Percentiles rank a stretch among this genome's conserved stretches.
These are phyloP conservation scores for Capronia americana DNA, from an alignment of 2,329 filamentous ascomycete species.

Conservation along the genomic window DNA sequence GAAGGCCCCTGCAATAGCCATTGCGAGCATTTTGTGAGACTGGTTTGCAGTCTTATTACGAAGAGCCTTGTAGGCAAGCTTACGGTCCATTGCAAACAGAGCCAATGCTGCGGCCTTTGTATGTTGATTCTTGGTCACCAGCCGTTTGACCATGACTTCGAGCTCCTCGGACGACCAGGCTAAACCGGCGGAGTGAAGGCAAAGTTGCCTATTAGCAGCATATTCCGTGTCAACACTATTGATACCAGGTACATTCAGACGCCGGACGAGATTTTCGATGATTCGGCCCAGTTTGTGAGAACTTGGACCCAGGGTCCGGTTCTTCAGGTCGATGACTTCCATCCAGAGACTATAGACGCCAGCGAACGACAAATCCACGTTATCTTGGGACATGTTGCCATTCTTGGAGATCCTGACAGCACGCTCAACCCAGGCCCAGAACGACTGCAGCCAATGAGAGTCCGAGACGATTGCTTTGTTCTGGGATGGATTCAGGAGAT, in stretches of 20 bases:
- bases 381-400: constrained; percentile 62
- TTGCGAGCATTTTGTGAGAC: constrained; percentile 63
- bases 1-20: constrained; percentile 56
- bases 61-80: constrained; percentile 63
- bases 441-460: constrained; percentile 61
- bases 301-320: constrained; percentile 31
- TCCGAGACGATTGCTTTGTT: constrained; percentile 64
- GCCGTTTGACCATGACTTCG: constrained; percentile 56
- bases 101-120: constrained; percentile 70
- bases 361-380: constrained; percentile 66
- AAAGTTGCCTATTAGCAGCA: constrained; percentile 64
- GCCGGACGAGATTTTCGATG: constrained; percentile 58
- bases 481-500: constrained; percentile 59
- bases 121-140: constrained; percentile 61
- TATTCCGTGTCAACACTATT: constrained; percentile 59
- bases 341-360: constrained; percentile 66
- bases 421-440: constrained; percentile 66
- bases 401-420: constrained; percentile 50
- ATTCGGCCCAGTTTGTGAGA: constrained; percentile 42
- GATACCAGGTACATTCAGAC: constrained; percentile 59
- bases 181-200: constrained; percentile 65
- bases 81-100: constrained; percentile 65
- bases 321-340: constrained; percentile 55
- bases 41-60: constrained; percentile 60
- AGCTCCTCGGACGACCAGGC: constrained; percentile 59